phyloP scores from a whole-genome alignment of 495 filamentous ascomycete genomes.

The Paragyromitra xinjiangensis region DNA sequence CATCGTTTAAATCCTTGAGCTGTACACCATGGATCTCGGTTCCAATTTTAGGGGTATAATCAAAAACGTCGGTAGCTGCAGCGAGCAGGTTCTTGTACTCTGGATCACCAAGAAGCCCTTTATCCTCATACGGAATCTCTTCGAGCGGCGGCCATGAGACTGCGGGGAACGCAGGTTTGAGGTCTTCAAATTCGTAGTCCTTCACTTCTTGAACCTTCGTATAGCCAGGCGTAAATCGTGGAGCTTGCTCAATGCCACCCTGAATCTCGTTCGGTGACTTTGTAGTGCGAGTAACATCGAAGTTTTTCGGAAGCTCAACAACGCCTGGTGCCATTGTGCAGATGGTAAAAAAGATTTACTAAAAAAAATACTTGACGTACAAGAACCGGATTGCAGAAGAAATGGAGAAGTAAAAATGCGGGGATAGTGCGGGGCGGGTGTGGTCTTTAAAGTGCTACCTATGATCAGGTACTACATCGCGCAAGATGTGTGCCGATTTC shows the following conservation, averaged over 20 bases:
- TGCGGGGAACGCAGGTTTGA: slow-evolving; percentile 68
- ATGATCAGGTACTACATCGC: neutral
- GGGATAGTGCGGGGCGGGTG: slow-evolving; percentile 1
- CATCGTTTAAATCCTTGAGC: slow-evolving; percentile 71
- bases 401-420: neutral
- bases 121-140: slow-evolving; percentile 65
- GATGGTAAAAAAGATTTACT: neutral
- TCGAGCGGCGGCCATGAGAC: slow-evolving; percentile 65
- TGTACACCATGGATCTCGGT: slow-evolving; percentile 77
- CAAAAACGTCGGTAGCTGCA: slow-evolving; percentile 56
- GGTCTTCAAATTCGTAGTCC: slow-evolving; percentile 67
- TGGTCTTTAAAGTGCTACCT: slow-evolving; percentile 19
- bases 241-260: neutral
- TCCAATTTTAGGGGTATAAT: slow-evolving; percentile 59
- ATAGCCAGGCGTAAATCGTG: slow-evolving; percentile 62
- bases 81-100: slow-evolving; percentile 65
- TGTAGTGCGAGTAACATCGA: neutral
- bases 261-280: slow-evolving; percentile 11
- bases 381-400: neutral
- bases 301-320: slow-evolving; percentile 22
- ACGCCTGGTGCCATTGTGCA: slow-evolving; percentile 32
- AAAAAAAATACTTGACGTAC: neutral
- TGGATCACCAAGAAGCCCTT: slow-evolving; percentile 66
- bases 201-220: slow-evolving; percentile 60
- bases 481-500: slow-evolving; percentile 20